phyloP scores from a whole-genome alignment of 306 rosid genomes.

The Echinosophora koreensis region DNA sequence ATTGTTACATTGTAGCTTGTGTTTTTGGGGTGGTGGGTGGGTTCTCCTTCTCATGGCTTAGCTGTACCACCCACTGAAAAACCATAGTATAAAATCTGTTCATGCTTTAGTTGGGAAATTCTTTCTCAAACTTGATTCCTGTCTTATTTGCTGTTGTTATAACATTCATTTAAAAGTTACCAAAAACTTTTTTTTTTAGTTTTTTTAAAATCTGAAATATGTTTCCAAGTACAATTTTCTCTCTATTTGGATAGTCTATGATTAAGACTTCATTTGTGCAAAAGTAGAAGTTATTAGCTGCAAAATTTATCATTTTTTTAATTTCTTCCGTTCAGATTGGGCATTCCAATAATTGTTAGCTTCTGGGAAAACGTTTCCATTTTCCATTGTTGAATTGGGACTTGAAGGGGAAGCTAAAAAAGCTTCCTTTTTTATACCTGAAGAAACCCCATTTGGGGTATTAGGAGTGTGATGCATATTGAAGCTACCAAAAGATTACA shows the following conservation, averaged over 20 bases:
- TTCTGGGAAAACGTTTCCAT: background rate
- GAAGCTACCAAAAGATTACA: conserved; percentile 56
- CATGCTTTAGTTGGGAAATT: conserved; percentile 34
- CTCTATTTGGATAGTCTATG: conserved; percentile 41
- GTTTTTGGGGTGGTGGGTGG: conserved; percentile 57
- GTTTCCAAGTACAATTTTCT: conserved; percentile 36
- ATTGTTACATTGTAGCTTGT: conserved; percentile 37
- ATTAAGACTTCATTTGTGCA: conserved; percentile 42
- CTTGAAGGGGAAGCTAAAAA: background rate
- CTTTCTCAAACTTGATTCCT: conserved; percentile 38
- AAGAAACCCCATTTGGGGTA: conserved; percentile 44
- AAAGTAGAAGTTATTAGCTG: conserved; percentile 1
- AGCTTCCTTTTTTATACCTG: conserved; percentile 1
- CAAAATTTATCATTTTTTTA: conserved; percentile 41
- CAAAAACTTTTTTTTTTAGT: background rate
- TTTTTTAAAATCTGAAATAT: conserved; percentile 14
- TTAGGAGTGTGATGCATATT: conserved; percentile 65
- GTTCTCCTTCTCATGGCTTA: conserved; percentile 52
- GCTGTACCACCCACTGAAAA: conserved; percentile 50
- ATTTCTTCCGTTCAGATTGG: conserved; percentile 44
- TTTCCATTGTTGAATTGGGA: conserved; percentile 44
- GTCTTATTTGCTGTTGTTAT: conserved; percentile 30
- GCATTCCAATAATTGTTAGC: conserved; percentile 24
- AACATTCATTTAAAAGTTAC: too few species aligned
- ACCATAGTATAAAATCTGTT: conserved; percentile 33